Percentiles rank a stretch among this genome's conserved stretches.
phyloP scores from a whole-genome alignment of 2,329 filamentous ascomycete species.

The Fusarium siculi region DNA sequence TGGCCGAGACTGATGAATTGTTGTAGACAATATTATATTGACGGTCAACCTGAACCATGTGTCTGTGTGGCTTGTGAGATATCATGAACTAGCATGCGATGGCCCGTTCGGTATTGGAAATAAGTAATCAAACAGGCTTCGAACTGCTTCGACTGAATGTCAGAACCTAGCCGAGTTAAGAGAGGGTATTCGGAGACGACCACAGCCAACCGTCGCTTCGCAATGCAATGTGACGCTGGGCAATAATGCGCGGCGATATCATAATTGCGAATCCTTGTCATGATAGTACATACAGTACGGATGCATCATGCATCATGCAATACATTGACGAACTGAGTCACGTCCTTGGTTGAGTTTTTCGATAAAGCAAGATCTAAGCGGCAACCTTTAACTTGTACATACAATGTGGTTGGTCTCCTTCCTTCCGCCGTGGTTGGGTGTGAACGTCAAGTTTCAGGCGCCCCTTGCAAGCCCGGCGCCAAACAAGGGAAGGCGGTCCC shows the following conservation, averaged over 20 bases:
- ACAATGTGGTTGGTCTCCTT: neutral
- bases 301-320: slow-evolving; percentile 10
- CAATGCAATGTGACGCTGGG: neutral
- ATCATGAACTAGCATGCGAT: neutral
- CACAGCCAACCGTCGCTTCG: neutral
- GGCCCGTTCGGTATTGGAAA: neutral
- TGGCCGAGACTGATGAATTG: slow-evolving; percentile 18
- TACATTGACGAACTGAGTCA: slow-evolving; percentile 1
- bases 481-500: slow-evolving; percentile 32
- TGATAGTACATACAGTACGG: neutral
- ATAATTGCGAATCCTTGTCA: slow-evolving; percentile 3
- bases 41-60: slow-evolving; percentile 19
- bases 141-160: neutral
- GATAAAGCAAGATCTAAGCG: slow-evolving; percentile 29
- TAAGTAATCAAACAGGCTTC: neutral
- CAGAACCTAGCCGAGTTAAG: neutral
- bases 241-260: slow-evolving; percentile 5
- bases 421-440: neutral
- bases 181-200: neutral
- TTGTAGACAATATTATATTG: slow-evolving; percentile 7
- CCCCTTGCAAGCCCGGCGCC: slow-evolving; percentile 31
- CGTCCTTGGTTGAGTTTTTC: slow-evolving; percentile 17
- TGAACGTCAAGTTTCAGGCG: slow-evolving; percentile 30
- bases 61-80: slow-evolving; percentile 17
- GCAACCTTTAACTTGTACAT: neutral